Conservation (phyloP, 148 eudicot species). For the Heliosperma pusillum region DNA sequence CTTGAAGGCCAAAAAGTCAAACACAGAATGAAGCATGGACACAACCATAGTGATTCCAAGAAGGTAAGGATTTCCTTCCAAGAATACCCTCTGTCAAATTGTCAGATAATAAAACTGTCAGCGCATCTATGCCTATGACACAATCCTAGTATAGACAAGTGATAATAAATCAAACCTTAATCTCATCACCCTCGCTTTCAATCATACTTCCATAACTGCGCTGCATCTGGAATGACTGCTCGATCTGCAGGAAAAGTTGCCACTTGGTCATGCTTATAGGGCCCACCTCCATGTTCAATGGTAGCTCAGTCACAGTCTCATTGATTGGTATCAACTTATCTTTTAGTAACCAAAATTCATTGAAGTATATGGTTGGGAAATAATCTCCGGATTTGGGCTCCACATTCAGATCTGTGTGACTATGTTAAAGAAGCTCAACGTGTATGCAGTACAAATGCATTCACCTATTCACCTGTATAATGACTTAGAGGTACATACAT, state of each 20-base stretch:
- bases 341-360: conserved; percentile 93
- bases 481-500: too few relatives aligned
- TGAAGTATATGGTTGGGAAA: conserved; percentile 77
- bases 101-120: conserved; percentile 15
- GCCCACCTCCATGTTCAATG: conserved; percentile 78
- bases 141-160: too few relatives aligned
- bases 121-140: too few relatives aligned
- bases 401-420: conserved; percentile 58
- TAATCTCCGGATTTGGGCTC: conserved; percentile 83
- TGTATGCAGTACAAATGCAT: neutral
- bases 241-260: conserved; percentile 93
- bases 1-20: conserved; percentile 95
- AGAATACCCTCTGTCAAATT: conserved; percentile 74
- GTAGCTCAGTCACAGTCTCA: conserved; percentile 77
- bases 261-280: conserved; percentile 99
- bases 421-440: conserved; percentile 46
- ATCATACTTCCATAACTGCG: conserved; percentile 97
- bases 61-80: conserved; percentile 96
- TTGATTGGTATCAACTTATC: conserved; percentile 80
- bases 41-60: conserved; percentile 85
- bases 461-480: neutral
- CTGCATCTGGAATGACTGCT: conserved; percentile 93
- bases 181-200: conserved; percentile 97
- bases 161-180: conserved; percentile 52
- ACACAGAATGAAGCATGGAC: conserved; percentile 77